Conservation (phyloP, 148 eudicot species). For the Fallopia convolvulus region DNA sequence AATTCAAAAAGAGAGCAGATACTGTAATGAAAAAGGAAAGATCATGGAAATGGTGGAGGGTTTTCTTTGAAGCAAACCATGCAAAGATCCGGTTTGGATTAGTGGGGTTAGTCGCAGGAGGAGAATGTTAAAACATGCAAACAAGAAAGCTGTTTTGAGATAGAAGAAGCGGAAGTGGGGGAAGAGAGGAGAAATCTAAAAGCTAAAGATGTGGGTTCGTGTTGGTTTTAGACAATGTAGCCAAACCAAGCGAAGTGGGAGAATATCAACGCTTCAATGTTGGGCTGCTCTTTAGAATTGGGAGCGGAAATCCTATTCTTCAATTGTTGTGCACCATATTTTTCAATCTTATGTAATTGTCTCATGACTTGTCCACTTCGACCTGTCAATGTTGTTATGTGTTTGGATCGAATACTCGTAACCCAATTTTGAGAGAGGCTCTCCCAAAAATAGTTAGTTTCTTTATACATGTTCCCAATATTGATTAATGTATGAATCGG, state of each 20-base stretch:
- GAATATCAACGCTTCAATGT: conserved; percentile 6
- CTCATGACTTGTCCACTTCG: too few species aligned
- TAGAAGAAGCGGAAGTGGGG: not conserved
- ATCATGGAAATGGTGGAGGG: conserved; percentile 13
- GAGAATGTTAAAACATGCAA: conserved; percentile 13
- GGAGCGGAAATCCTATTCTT: not conserved
- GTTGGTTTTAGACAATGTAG: conserved; percentile 13
- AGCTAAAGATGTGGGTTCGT: conserved; percentile 9
- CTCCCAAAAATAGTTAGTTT: too few species aligned
- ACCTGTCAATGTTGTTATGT: not conserved
- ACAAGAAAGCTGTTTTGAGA: conserved; percentile 9
- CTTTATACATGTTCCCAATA: too few species aligned
- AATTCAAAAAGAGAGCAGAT: conserved; percentile 3
- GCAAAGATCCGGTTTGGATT: conserved; percentile 6
- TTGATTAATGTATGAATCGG: too few species aligned
- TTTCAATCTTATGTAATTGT: not conserved
- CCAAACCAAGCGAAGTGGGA: not conserved
- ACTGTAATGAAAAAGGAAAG: conserved; percentile 1
- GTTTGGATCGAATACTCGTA: not conserved
- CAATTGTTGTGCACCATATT: not conserved
- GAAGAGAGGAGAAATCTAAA: conserved; percentile 4
- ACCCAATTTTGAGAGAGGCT: too few species aligned
- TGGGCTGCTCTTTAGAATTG: not conserved
- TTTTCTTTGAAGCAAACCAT: conserved; percentile 13
- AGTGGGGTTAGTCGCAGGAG: not conserved